Evolutionary conservation across 495 filamentous ascomycete genomes (phyloP), one percentile per base, ranked within the genome.

Genomic region (Aspergillus sclerotiicarbonarius): DNA sequence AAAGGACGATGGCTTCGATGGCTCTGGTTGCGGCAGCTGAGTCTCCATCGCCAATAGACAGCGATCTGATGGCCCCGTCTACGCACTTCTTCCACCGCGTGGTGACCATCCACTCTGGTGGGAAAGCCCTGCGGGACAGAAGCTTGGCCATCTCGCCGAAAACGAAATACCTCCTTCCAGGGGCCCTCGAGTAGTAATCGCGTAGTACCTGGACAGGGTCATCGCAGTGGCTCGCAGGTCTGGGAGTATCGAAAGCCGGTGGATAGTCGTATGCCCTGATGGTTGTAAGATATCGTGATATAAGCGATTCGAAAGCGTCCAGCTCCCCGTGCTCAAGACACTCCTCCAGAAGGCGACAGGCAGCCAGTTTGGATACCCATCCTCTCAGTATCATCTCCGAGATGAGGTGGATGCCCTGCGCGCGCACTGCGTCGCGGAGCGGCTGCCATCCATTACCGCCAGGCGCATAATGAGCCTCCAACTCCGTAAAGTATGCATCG

Each of bases 391-490:
- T 78, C 59, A 86, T 84, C 9, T 78, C 71, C 25, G 73, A 75
- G 30, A 92, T 64, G 32, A 88, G 70, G 33, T 73, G 62, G 9
- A 90, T 66, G n/a, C 85, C 87, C 54, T 90, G 87, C 6, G 87
- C 80, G 54, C 88, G 81, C 20, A 87, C 86, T 39, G 88, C 78
- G 48, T 82, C 73, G 51, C 81, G 80, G 0, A 92, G 74, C 55
- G 84, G 82, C 51, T 71, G 82, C 88, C 89, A 91, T 31, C 88
- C 87, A 37, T 59, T 63, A 4, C 74, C 72, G 43, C 69, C 70
- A 8, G 72, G 68, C 8, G 80, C 74, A 50, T 85, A 86, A 21
- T 84, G 70, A 0, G 74, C 63, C 61, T 91, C 88, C 31, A 92
- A 65, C 52, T 91, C 85, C 32, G 80, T 81, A 62, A 90, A 91